Evolutionary conservation across 2,329 filamentous ascomycete genomes (phyloP).

Genomic region (Triangularia verruculosa): DNA sequence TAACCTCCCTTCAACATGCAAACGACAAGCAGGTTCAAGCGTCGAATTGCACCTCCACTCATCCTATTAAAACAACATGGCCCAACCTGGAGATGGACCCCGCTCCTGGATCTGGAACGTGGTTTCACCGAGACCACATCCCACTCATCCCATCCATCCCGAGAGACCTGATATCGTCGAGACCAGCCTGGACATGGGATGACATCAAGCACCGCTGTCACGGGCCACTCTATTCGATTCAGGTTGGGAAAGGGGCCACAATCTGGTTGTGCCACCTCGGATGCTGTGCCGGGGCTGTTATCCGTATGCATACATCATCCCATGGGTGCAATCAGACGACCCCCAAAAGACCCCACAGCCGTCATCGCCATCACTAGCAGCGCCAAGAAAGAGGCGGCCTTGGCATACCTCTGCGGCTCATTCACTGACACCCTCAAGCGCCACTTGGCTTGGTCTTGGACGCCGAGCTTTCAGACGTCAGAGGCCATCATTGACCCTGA

Average conservation of each 20-base stretch:
- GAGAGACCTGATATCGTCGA: background rate
- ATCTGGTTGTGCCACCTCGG: background rate
- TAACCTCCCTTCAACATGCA: too few relatives aligned
- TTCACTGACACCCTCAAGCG: background rate
- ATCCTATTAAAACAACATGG: background rate
- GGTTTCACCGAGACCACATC: background rate
- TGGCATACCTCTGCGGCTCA: slow-evolving; percentile 4
- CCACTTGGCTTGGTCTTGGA: slow-evolving; percentile 1
- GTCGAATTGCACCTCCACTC: background rate
- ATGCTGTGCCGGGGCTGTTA: background rate
- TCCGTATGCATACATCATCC: background rate
- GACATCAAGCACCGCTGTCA: too few relatives aligned
- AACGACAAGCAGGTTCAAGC: background rate
- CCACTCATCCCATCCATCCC: background rate
- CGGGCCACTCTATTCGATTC: background rate
- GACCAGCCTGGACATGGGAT: too few relatives aligned
- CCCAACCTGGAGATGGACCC: background rate
- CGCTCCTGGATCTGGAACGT: background rate
- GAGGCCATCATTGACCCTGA: slow-evolving; percentile 3
- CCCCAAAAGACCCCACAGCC: background rate
- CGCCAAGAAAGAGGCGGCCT: background rate
- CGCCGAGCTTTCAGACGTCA: slow-evolving; percentile 6
- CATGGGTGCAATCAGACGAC: background rate
- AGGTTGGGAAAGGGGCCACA: background rate
- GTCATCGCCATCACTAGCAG: background rate